These are phyloP conservation scores for Huiozyma naganishii DNA, from an alignment of 805 yeast species.

Conservation along the genomic window DNA sequence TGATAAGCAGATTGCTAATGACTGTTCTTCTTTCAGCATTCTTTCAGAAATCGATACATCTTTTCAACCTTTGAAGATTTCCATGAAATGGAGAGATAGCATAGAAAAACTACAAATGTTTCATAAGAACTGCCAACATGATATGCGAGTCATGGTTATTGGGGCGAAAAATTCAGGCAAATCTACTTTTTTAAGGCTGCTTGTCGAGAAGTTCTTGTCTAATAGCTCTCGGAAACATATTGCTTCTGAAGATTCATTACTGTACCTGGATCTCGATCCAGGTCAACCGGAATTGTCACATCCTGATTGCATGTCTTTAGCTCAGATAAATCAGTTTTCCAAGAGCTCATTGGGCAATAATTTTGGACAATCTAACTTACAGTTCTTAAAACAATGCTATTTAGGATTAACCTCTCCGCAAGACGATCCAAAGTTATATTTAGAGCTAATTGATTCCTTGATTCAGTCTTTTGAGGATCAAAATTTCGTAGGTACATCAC, in stretches of 20 bases:
- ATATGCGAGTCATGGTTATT: slow-evolving; percentile 27
- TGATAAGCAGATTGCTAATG: too few relatives aligned
- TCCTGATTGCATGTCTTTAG: slow-evolving; percentile 61
- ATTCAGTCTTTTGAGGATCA: slow-evolving; percentile 24
- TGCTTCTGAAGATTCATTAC: slow-evolving; percentile 23
- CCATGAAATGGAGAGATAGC: slow-evolving; percentile 13
- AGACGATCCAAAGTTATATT: slow-evolving; percentile 49
- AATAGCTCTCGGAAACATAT: slow-evolving; percentile 1
- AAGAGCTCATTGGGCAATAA: slow-evolving; percentile 15
- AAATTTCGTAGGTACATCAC: slow-evolving; percentile 30
- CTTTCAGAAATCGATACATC: slow-evolving; percentile 5
- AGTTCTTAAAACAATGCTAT: slow-evolving; percentile 26
- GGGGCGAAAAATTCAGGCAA: slow-evolving; percentile 73
- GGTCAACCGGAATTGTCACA: slow-evolving; percentile 74
- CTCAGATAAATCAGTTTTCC: slow-evolving; percentile 17
- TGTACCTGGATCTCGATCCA: slow-evolving; percentile 71
- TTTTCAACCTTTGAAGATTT: slow-evolving; percentile 10
- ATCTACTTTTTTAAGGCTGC: slow-evolving; percentile 51
- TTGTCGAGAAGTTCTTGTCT: slow-evolving; percentile 38
- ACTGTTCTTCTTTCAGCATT: slow-evolving; percentile 6
- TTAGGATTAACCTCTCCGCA: slow-evolving; percentile 64
- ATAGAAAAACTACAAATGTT: slow-evolving; percentile 16
- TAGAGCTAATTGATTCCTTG: slow-evolving; percentile 33
- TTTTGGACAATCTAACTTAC: slow-evolving; percentile 13
- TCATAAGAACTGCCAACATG: slow-evolving; percentile 15